Evolutionary conservation across 495 filamentous ascomycete genomes (phyloP), one percentile per base, ranked within the genome.

Genomic region (Aspergillus sclerotiicarbonarius): DNA sequence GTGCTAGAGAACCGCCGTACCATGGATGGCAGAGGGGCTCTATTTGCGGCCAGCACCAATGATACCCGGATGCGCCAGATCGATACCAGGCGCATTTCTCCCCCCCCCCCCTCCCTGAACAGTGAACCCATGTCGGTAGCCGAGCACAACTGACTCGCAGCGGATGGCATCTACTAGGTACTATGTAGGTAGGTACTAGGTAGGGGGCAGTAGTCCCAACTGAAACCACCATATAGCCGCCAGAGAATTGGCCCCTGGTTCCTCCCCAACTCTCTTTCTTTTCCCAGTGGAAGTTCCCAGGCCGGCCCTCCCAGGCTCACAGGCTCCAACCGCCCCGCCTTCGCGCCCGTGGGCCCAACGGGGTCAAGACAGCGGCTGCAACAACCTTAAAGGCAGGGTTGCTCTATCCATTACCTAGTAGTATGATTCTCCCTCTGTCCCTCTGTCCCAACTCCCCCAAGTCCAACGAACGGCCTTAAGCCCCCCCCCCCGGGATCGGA

Each of bases 311-410:
- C 33, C 13, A 4, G 19, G n/a, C 35, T 53, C 46, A 39, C 47
- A 33, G 49, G 7, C 10, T 20, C 48, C 59, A 62, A 50, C 64
- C 55, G 60, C 61, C 65, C 59, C 61, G 58, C 61, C 58, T 50
- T 60, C 51, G 56, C 59, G 54, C 65, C 65, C 65, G 65, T 67
- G 65, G 65, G 55, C 65, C 65, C 59, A 67, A 67, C 65, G 55
- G 65, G 62, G 54, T 58, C 57, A 61, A 60, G 62, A 64, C 60
- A 60, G 65, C 65, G 60, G 65, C 62, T 62, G 62, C 58, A 62
- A 62, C 64, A 67, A 67, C 61, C 64, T 67, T 67, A 67, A 64
- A 67, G 55, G 31, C 59, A 57, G 56, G 41, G 33, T 46, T 54
- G 39, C 46, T 41, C 37, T 12, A 41, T 41, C 37, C 37, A 41